Percentiles rank a stretch among this genome's conserved stretches.
Evolutionary conservation across 768 basidiomycete species (phyloP).

Genomic region (Tricholoma bakamatsutake): DNA sequence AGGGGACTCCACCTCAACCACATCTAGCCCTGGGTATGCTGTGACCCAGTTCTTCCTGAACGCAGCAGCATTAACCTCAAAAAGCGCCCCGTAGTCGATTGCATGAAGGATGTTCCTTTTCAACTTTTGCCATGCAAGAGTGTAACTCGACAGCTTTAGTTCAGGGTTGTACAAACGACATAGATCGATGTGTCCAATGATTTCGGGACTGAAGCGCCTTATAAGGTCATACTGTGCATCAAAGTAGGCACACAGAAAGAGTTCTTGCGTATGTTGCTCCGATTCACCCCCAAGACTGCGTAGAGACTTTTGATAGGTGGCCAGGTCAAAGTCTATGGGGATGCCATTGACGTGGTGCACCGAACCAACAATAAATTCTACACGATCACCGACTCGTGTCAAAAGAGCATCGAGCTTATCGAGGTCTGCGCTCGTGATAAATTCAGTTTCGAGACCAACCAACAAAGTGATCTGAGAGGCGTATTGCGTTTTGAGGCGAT

Average conservation of each 20-base stretch:
- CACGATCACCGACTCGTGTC: constrained; percentile 34
- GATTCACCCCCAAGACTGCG: constrained; percentile 26
- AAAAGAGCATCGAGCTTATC: constrained; percentile 51
- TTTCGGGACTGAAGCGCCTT: constrained; percentile 68
- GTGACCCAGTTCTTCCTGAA: constrained; percentile 87
- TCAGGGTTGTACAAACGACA: constrained; percentile 79
- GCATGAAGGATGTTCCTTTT: constrained; percentile 72
- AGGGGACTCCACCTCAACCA: constrained; percentile 51
- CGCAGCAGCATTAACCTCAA: constrained; percentile 91
- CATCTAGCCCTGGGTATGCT: constrained; percentile 78
- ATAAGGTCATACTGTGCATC: constrained; percentile 79
- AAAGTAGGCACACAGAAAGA: constrained; percentile 67
- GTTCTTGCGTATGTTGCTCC: constrained; percentile 30
- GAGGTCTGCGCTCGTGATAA: constrained; percentile 67
- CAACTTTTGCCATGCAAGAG: constrained; percentile 56
- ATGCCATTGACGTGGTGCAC: constrained; percentile 85
- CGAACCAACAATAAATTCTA: constrained; percentile 91
- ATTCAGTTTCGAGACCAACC: constrained; percentile 91
- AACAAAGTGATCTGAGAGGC: constrained; percentile 65
- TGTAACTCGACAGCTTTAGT: constrained; percentile 49
- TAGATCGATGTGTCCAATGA: constrained; percentile 92
- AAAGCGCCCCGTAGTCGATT: constrained; percentile 79
- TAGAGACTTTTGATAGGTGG: constrained; percentile 63
- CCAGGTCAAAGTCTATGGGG: constrained; percentile 88
- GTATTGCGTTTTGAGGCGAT: constrained; percentile 62